Conservation (phyloP, 176 grass and related monocot genomes). For the Triticum dicoccoides region DNA sequence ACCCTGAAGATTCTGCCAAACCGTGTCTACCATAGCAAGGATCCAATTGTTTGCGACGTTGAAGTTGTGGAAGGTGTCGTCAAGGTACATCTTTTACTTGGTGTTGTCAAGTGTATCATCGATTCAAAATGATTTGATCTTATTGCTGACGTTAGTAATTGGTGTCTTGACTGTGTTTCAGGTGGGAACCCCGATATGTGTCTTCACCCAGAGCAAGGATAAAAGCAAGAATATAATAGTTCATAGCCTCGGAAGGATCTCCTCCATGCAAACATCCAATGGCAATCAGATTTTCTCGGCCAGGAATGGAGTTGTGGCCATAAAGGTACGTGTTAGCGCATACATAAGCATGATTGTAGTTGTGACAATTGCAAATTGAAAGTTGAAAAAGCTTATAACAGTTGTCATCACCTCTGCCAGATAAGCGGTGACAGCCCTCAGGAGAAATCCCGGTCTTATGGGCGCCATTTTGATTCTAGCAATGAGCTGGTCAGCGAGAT, state of each 20-base stretch:
- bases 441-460: conserved; percentile 59
- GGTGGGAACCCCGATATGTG: conserved; percentile 71
- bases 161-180: conserved; percentile 33
- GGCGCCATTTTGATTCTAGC: conserved; percentile 63
- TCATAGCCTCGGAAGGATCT: conserved; percentile 70
- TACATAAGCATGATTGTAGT: not conserved
- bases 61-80: not conserved
- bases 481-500: conserved; percentile 86
- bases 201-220: conserved; percentile 57
- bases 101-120: not conserved
- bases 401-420: conserved; percentile 17
- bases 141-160: not conserved
- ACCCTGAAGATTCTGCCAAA: conserved; percentile 13
- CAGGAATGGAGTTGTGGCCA: conserved; percentile 25
- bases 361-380: not conserved
- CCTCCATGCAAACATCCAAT: conserved; percentile 60
- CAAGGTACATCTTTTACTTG: not conserved
- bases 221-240: not conserved
- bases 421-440: conserved; percentile 48
- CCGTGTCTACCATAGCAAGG: not conserved
- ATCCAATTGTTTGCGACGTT: conserved; percentile 13
- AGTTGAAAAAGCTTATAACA: conserved; percentile 4
- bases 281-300: conserved; percentile 27
- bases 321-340: conserved; percentile 19
- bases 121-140: not conserved